These are phyloP conservation scores for Coemansia reversa DNA, from an alignment of 192 early-diverging fungal species.

Conservation along the genomic window DNA sequence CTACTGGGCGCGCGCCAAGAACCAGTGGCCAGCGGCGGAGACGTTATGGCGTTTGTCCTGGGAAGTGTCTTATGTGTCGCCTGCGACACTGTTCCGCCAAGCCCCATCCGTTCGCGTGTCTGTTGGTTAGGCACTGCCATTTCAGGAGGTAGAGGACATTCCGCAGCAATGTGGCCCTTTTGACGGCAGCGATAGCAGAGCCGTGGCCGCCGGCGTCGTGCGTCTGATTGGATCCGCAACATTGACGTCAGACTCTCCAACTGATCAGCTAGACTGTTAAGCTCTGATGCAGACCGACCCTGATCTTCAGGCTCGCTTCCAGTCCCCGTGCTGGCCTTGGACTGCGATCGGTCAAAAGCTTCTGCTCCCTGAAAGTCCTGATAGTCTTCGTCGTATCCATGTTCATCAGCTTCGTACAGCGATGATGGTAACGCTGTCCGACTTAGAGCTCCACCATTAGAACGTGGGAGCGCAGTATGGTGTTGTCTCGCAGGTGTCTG, in stretches of 20 bases:
- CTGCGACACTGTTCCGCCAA: constrained; percentile 3
- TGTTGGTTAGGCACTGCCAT: constrained; percentile 32
- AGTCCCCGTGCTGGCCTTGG: constrained; percentile 10
- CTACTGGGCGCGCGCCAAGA: constrained; percentile 6
- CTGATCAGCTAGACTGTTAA: constrained; percentile 47
- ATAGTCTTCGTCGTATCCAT: constrained; percentile 4
- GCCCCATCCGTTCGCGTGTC: constrained; percentile 20
- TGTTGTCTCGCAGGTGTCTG: not conserved
- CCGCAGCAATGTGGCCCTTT: constrained; percentile 47
- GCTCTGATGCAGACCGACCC: constrained; percentile 29
- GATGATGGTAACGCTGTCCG: not conserved
- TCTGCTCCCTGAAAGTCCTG: constrained; percentile 9
- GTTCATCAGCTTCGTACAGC: not conserved
- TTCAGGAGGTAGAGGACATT: constrained; percentile 41
- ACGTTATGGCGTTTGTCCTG: constrained; percentile 18
- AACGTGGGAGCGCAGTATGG: not conserved
- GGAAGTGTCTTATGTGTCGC: constrained; percentile 9
- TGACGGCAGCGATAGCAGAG: constrained; percentile 53
- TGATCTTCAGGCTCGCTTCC: constrained; percentile 37
- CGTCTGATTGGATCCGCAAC: constrained; percentile 49
- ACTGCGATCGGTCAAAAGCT: constrained; percentile 14
- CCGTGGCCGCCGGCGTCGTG: constrained; percentile 39
- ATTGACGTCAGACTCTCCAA: constrained; percentile 43
- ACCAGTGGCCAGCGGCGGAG: not conserved
- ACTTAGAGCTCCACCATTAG: not conserved